Conservation (phyloP, 768 basidiomycete genomes). For the Boletus pseudo-olivaceus region DNA sequence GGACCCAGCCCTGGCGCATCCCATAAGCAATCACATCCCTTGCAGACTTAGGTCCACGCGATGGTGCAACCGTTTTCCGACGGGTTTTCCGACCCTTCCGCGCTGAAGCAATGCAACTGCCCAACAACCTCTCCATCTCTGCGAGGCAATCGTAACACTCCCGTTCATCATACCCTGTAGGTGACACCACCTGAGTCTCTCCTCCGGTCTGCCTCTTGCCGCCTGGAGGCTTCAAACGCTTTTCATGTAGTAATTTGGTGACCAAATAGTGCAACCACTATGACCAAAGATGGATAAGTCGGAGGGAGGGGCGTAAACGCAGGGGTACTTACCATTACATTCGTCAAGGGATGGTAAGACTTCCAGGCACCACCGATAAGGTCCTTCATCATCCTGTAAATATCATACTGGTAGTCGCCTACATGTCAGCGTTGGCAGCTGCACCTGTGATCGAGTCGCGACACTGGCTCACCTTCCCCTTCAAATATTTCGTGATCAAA, state of each 20-base stretch:
- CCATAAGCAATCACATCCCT: conserved; percentile 63
- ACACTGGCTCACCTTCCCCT: conserved; percentile 68
- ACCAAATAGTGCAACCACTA: conserved; percentile 90
- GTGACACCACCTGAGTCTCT: conserved; percentile 12
- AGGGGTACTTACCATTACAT: conserved; percentile 70
- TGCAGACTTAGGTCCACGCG: conserved; percentile 39
- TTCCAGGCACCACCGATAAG: conserved; percentile 66
- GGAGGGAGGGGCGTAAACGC: not conserved
- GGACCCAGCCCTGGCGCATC: conserved; percentile 60
- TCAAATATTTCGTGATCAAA: conserved; percentile 90
- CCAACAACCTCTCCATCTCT: conserved; percentile 61
- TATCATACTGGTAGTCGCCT: conserved; percentile 93
- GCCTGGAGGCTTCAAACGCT: conserved; percentile 58
- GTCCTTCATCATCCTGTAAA: conserved; percentile 84
- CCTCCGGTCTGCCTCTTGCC: conserved; percentile 35
- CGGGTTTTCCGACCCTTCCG: conserved; percentile 32
- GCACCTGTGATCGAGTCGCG: not conserved
- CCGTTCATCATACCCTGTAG: conserved; percentile 52
- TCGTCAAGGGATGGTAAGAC: conserved; percentile 75
- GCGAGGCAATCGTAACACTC: conserved; percentile 67
- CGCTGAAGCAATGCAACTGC: conserved; percentile 40
- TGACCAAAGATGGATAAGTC: conserved; percentile 8
- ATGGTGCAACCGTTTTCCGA: conserved; percentile 32
- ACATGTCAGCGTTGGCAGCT: conserved; percentile 13
- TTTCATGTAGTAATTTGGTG: conserved; percentile 67